Conservation (phyloP, 192 early-diverging fungal species). For the Radiomyces spectabilis region DNA sequence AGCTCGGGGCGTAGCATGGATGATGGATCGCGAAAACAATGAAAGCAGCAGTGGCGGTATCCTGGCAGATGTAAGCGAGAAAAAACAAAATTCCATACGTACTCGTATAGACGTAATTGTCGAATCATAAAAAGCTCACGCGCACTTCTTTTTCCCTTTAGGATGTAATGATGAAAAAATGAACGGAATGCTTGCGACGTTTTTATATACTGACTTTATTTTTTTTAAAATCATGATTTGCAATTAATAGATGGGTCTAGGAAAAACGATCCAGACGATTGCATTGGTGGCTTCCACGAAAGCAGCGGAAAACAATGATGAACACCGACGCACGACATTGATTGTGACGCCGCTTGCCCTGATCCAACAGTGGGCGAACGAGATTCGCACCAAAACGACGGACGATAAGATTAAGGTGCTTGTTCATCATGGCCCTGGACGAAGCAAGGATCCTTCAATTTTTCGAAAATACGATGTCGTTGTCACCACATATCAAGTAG, state of each 20-base stretch:
- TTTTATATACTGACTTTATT: not conserved
- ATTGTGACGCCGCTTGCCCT: slow-evolving; percentile 32
- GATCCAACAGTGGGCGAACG: slow-evolving; percentile 31
- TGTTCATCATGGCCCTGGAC: slow-evolving; percentile 27
- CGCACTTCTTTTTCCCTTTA: not conserved
- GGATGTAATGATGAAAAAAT: slow-evolving; percentile 11
- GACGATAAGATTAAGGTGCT: slow-evolving; percentile 14
- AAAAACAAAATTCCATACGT: not conserved
- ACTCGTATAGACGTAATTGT: not conserved
- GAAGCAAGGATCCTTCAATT: slow-evolving; percentile 9
- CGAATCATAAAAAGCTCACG: not conserved
- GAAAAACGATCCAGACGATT: slow-evolving; percentile 33
- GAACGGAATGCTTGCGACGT: not conserved
- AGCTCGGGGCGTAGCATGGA: slow-evolving; percentile 22
- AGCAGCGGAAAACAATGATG: not conserved
- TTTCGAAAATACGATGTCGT: slow-evolving; percentile 34
- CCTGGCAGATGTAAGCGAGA: slow-evolving; percentile 27
- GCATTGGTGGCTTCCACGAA: slow-evolving; percentile 12
- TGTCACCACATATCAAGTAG: slow-evolving; percentile 30
- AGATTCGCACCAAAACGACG: slow-evolving; percentile 26
- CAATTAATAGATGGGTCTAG: slow-evolving; percentile 27
- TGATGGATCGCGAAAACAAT: slow-evolving; percentile 28
- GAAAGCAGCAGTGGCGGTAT: slow-evolving; percentile 23
- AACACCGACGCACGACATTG: slow-evolving; percentile 13
- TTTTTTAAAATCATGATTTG: not conserved